These are phyloP conservation scores for Lecanicillium sp. DNA, from an alignment of 2,329 filamentous ascomycete species.

Conservation along the genomic window DNA sequence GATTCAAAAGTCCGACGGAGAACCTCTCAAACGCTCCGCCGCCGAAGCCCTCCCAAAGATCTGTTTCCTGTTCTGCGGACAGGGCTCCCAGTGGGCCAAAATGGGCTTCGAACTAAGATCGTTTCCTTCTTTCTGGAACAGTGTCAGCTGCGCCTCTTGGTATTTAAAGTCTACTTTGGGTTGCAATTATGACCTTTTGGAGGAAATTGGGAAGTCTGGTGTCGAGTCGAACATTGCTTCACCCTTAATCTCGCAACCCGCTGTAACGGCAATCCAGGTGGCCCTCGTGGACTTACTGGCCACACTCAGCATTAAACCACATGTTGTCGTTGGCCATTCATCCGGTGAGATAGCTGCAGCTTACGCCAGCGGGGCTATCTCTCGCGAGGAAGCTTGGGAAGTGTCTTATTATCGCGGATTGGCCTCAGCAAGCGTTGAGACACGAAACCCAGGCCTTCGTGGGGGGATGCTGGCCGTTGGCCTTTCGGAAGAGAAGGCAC, in stretches of 20 bases:
- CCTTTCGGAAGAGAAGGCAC: slow-evolving; percentile 20
- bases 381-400: slow-evolving; percentile 28
- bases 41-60: slow-evolving; percentile 20
- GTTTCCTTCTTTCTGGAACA: slow-evolving; percentile 31
- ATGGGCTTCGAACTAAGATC: slow-evolving; percentile 34
- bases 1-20: slow-evolving; percentile 14
- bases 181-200: slow-evolving; percentile 24
- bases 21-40: slow-evolving; percentile 15
- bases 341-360: slow-evolving; percentile 40
- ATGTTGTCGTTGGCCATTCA: slow-evolving; percentile 33
- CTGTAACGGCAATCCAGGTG: slow-evolving; percentile 33
- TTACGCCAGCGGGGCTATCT: slow-evolving; percentile 28
- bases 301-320: slow-evolving; percentile 23
- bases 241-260: slow-evolving; percentile 30
- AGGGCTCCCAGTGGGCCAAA: slow-evolving; percentile 32
- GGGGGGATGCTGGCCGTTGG: slow-evolving; percentile 35
- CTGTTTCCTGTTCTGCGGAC: slow-evolving; percentile 35
- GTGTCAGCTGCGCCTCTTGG: slow-evolving; percentile 24
- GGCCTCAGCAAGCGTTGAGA: slow-evolving; percentile 20
- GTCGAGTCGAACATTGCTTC: slow-evolving; percentile 20
- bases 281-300: slow-evolving; percentile 31
- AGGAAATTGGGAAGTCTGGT: slow-evolving; percentile 24
- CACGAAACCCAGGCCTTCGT: slow-evolving; percentile 18
- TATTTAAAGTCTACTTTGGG: slow-evolving; percentile 22
- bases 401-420: slow-evolving; percentile 33